phyloP scores from a whole-genome alignment of 176 grass and related monocot species.

The Eleusine coracana region DNA sequence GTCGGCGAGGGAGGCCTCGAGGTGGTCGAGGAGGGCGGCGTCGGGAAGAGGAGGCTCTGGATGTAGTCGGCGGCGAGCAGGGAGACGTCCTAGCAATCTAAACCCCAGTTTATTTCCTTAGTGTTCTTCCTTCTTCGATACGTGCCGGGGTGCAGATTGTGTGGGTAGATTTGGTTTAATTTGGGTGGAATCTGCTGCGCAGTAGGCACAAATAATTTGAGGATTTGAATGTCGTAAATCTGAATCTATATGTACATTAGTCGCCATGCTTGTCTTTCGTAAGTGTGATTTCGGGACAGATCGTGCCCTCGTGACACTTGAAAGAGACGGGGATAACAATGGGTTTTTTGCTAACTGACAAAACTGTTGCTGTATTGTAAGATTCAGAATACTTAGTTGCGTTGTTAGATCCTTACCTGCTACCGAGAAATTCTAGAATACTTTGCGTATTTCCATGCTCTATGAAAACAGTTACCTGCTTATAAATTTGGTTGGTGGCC shows the following conservation, averaged over 20 bases:
- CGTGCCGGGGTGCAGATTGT: background rate
- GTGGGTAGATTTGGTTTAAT: conserved; percentile 20
- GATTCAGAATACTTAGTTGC: background rate
- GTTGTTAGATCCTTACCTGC: background rate
- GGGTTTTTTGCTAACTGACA: background rate
- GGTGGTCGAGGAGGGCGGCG: no score
- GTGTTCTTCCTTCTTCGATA: background rate
- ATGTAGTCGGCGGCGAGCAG: no score
- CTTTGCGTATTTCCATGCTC: background rate
- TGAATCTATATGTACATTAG: background rate
- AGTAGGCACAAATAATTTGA: background rate
- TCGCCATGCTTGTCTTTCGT: background rate
- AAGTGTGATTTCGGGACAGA: background rate
- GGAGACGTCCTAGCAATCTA: no score
- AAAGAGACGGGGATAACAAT: background rate
- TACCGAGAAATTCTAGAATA: background rate
- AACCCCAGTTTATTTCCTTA: background rate
- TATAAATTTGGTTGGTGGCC: background rate
- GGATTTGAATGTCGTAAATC: background rate
- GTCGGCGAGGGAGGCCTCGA: no score
- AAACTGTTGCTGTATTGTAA: conserved; percentile 5
- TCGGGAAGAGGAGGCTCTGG: no score
- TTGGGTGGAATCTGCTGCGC: background rate
- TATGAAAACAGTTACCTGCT: background rate
- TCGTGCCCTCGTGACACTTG: background rate